A percentile compares a stretch with the other conserved stretches of the same genome.
Conservation (phyloP, 176 grass and related monocot genomes). For the Bothriochloa decipiens region DNA sequence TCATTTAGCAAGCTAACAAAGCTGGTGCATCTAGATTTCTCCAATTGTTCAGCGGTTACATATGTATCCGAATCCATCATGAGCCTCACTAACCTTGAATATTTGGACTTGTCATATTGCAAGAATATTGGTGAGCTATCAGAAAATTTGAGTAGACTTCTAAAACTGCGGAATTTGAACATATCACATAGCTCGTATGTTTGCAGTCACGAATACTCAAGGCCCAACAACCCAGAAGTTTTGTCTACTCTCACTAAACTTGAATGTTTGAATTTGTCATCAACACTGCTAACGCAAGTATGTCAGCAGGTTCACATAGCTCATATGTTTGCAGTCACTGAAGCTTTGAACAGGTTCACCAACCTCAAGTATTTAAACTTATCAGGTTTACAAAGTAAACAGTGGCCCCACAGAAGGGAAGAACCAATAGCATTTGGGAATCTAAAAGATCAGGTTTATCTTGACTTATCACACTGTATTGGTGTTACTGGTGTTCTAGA, state of each 20-base stretch:
- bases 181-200: not conserved
- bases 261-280: no score
- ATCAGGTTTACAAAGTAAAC: no score
- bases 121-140: not conserved
- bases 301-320: no score
- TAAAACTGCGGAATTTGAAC: not conserved
- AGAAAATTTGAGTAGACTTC: not conserved
- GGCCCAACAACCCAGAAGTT: no score
- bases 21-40: constrained; percentile 1
- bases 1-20: not conserved
- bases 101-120: not conserved
- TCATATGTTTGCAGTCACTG: no score
- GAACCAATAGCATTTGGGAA: not conserved
- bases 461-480: not conserved
- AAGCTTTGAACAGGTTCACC: no score
- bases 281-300: no score
- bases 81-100: not conserved
- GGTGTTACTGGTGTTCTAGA: accelerated
- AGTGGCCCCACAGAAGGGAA: no score
- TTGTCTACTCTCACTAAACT: no score
- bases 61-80: not conserved
- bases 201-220: no score
- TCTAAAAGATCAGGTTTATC: not conserved
- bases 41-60: no score
- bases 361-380: no score